Conservation (phyloP, 345 rosid species). For the Litchi chinensis region DNA sequence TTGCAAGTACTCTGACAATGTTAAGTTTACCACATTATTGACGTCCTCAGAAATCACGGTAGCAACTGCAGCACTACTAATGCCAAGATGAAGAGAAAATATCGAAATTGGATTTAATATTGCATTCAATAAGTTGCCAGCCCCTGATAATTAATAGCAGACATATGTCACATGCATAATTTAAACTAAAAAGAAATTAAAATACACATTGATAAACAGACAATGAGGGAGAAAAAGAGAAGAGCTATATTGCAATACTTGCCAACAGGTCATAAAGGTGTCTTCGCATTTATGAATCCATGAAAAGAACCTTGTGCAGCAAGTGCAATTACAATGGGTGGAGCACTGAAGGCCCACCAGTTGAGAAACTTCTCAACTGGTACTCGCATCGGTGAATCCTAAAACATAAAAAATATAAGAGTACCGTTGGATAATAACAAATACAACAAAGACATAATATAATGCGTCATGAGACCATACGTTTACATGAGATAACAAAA, state of each 20-base stretch:
- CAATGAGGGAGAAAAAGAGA: no score
- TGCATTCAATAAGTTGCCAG: no score
- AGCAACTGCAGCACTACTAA: conserved; percentile 84
- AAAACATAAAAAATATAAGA: conserved; percentile 9
- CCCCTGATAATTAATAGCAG: no score
- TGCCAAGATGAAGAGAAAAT: conserved; percentile 56
- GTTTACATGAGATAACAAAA: not conserved
- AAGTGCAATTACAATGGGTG: conserved; percentile 34
- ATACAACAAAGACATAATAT: not conserved
- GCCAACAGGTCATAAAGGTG: no score
- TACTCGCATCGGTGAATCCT: conserved; percentile 90
- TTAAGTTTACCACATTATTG: conserved; percentile 63
- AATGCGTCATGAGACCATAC: not conserved
- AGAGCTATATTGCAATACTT: no score
- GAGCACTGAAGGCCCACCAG: conserved; percentile 86
- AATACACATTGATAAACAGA: no score
- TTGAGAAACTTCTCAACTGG: conserved; percentile 86
- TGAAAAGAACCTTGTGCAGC: no score
- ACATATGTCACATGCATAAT: no score
- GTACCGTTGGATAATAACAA: not conserved
- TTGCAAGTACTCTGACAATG: conserved; percentile 22
- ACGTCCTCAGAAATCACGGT: conserved; percentile 99
- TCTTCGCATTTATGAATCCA: no score
- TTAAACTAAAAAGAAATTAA: no score
- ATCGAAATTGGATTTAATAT: no score